A percentile compares a stretch with the other conserved stretches of the same genome.
These are phyloP conservation scores for Taxillus chinensis DNA, from an alignment of 164 flowering plant genomes.

Conservation along the genomic window DNA sequence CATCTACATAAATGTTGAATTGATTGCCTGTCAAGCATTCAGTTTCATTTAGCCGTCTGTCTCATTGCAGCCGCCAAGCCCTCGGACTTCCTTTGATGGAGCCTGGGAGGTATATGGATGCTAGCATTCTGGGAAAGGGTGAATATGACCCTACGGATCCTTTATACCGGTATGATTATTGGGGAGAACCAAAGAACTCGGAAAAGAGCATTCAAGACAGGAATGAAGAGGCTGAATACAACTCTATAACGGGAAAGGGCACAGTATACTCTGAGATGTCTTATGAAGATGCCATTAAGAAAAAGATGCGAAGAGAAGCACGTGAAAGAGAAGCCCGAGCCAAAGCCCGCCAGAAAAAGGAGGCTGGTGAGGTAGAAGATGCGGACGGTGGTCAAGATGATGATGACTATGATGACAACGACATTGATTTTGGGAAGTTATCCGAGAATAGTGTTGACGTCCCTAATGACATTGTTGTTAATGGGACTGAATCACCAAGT, in stretches of 20 bases:
- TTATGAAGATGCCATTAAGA: conserved; percentile 74
- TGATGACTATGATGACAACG: conserved; percentile 42
- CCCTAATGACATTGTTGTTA: conserved; percentile 48
- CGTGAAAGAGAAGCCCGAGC: conserved; percentile 22
- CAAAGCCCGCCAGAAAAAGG: conserved; percentile 11
- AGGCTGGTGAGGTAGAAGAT: conserved; percentile 18
- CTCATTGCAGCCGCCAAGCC: conserved; percentile 53
- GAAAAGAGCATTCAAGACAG: conserved; percentile 72
- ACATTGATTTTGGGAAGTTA: conserved; percentile 43
- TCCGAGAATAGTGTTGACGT: conserved; percentile 15
- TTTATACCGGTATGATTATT: conserved; percentile 79
- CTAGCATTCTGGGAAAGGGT: conserved; percentile 55
- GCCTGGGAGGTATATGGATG: conserved; percentile 72
- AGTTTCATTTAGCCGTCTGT: not conserved
- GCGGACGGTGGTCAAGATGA: conserved; percentile 21
- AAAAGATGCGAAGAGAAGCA: conserved; percentile 30
- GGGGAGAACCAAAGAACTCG: conserved; percentile 96
- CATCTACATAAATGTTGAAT: not conserved
- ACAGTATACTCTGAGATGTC: conserved; percentile 80
- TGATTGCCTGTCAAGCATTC: not conserved
- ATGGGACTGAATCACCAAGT: conserved; percentile 64
- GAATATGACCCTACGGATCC: conserved; percentile 71
- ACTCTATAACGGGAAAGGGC: conserved; percentile 73
- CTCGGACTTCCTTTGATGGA: conserved; percentile 91
- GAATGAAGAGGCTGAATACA: conserved; percentile 62